phyloP scores from a whole-genome alignment of 2,329 filamentous ascomycete species.

The Penicillium expansum region DNA sequence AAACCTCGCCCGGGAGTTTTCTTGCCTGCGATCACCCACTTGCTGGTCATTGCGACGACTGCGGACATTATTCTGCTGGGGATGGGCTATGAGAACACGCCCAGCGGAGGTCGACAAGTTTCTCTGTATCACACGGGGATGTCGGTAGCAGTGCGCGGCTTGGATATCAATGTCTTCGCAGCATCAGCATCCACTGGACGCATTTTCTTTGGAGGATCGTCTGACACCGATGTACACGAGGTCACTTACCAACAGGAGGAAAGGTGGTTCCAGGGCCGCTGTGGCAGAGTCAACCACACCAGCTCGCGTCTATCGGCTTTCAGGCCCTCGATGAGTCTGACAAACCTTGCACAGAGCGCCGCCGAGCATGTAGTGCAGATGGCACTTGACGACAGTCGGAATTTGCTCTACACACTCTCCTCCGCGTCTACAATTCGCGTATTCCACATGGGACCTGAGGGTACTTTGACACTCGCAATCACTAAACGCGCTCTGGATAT shows the following conservation, averaged over 20 bases:
- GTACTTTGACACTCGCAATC: slow-evolving; percentile 54
- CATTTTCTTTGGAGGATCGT: slow-evolving; percentile 84
- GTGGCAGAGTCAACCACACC: slow-evolving; percentile 85
- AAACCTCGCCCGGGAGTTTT: slow-evolving; percentile 85
- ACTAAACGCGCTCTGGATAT: slow-evolving; percentile 54
- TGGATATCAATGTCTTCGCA: slow-evolving; percentile 73
- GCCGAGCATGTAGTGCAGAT: slow-evolving; percentile 72
- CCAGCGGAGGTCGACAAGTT: slow-evolving; percentile 68
- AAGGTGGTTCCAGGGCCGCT: slow-evolving; percentile 89
- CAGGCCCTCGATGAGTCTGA: slow-evolving; percentile 42
- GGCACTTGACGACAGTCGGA: slow-evolving; percentile 82
- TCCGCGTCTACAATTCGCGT: slow-evolving; percentile 84
- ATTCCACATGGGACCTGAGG: slow-evolving; percentile 73
- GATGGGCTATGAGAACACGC: slow-evolving; percentile 63
- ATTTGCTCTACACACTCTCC: slow-evolving; percentile 87
- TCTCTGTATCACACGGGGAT: slow-evolving; percentile 87
- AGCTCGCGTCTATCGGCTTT: slow-evolving; percentile 67
- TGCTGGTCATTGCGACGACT: slow-evolving; percentile 84
- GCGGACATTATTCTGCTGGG: slow-evolving; percentile 85
- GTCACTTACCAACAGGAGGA: slow-evolving; percentile 96
- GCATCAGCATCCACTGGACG: slow-evolving; percentile 76
- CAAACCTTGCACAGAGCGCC: slow-evolving; percentile 37
- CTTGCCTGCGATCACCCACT: slow-evolving; percentile 76
- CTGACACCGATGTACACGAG: slow-evolving; percentile 86
- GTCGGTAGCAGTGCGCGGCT: slow-evolving; percentile 70